These are phyloP conservation scores for Xylaria grammica DNA, from an alignment of 495 filamentous ascomycete species.

Conservation along the genomic window DNA sequence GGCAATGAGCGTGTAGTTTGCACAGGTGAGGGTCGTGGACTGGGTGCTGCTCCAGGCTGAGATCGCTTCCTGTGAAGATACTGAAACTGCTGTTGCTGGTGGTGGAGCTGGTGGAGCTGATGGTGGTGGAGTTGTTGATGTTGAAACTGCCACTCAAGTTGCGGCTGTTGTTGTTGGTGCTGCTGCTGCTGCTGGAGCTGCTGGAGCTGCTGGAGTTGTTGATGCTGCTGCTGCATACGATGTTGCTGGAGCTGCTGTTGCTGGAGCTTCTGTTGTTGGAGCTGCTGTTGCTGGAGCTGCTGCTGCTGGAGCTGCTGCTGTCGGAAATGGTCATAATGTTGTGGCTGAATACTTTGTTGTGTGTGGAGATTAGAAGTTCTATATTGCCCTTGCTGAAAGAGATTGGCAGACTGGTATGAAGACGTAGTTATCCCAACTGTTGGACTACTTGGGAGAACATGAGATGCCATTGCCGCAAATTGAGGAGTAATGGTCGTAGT, in stretches of 20 bases:
- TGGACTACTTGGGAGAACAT: slow-evolving; percentile 12
- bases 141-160: background rate
- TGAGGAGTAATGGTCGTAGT: slow-evolving; percentile 10
- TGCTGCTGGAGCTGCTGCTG: background rate
- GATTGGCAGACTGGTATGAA: background rate
- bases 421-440: slow-evolving; percentile 3
- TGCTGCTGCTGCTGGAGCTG: background rate
- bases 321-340: slow-evolving; percentile 8
- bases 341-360: slow-evolving; percentile 19
- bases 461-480: slow-evolving; percentile 16
- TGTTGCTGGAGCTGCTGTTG: slow-evolving; percentile 14
- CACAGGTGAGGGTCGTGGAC: slow-evolving; percentile 5
- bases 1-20: background rate
- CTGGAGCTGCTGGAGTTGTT: background rate
- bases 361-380: background rate
- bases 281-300: slow-evolving; percentile 23
- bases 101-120: slow-evolving; percentile 10
- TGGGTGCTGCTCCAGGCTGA: slow-evolving; percentile 13
- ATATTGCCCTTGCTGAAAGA: slow-evolving; percentile 20
- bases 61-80: slow-evolving; percentile 11
- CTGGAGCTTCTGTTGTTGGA: slow-evolving; percentile 8
- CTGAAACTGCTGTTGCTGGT: slow-evolving; percentile 18
- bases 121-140: background rate
- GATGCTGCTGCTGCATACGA: slow-evolving; percentile 7
- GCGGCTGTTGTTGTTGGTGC: background rate